phyloP scores from a whole-genome alignment of 2,329 filamentous ascomycete genomes.

The Didymella arachidicola region DNA sequence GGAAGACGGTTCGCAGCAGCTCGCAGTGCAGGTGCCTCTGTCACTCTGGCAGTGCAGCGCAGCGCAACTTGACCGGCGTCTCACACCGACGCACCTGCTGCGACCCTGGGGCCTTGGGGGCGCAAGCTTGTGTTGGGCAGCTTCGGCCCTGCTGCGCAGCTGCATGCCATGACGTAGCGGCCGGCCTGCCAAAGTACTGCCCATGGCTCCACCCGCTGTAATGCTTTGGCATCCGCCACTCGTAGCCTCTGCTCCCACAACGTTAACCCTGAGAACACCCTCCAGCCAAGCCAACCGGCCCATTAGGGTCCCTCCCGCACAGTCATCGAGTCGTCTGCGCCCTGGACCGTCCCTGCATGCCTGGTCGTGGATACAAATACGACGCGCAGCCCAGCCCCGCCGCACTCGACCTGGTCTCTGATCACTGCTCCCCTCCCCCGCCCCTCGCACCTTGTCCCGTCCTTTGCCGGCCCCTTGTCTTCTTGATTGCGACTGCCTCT shows the following conservation, averaged over 20 bases:
- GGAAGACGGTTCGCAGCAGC: constrained; percentile 4
- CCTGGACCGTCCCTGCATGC: constrained; percentile 12
- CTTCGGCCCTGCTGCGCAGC: constrained; percentile 18
- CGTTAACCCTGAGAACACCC: constrained; percentile 16
- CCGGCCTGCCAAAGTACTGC: constrained; percentile 4
- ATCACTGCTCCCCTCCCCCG: neutral
- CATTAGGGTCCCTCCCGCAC: constrained; percentile 1
- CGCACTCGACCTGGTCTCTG: constrained; percentile 13
- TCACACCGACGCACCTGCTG: constrained; percentile 7
- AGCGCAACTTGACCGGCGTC: constrained; percentile 11
- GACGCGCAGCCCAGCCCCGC: constrained; percentile 10
- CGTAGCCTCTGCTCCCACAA: constrained; percentile 12
- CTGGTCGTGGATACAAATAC: constrained; percentile 14
- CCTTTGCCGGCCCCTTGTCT: constrained; percentile 27
- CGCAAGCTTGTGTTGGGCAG: constrained; percentile 18
- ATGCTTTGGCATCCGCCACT: constrained; percentile 12
- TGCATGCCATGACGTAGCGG: constrained; percentile 15
- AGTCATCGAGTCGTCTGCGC: constrained; percentile 18
- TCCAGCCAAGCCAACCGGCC: constrained; percentile 17
- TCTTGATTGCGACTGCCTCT: constrained; percentile 20
- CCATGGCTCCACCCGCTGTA: constrained; percentile 13
- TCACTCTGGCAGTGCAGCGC: neutral
- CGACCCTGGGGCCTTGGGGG: neutral
- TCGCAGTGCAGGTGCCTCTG: constrained; percentile 5
- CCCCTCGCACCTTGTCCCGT: constrained; percentile 26